These are phyloP conservation scores for Bidens hawaiensis DNA, from an alignment of 140 eudicot species.

Conservation along the genomic window DNA sequence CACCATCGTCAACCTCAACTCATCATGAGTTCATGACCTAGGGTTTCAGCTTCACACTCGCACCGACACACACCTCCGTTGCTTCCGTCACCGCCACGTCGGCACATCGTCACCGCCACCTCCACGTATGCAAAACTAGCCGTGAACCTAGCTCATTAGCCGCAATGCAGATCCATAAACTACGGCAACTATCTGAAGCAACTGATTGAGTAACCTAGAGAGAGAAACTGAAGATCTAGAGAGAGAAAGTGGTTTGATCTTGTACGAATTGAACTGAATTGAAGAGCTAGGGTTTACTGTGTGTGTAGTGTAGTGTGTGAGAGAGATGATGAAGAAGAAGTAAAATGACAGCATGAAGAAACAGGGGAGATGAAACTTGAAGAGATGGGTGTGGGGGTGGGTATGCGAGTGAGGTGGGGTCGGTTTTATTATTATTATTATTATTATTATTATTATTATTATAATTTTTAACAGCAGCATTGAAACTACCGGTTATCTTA, in stretches of 20 bases:
- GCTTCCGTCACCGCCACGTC: conserved; percentile 11
- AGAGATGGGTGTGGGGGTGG: conserved; percentile 2
- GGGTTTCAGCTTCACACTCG: conserved; percentile 48
- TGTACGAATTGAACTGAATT: neutral
- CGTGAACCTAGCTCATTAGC: conserved; percentile 23
- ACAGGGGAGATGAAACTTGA: conserved; percentile 20
- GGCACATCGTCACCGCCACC: conserved; percentile 16
- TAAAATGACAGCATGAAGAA: conserved; percentile 23
- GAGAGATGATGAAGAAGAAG: conserved; percentile 28
- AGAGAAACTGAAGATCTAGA: conserved; percentile 23
- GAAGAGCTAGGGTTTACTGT: conserved; percentile 15
- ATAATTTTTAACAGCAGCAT: too few relatives aligned
- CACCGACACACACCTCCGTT: conserved; percentile 36
- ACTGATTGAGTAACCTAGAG: conserved; percentile 19
- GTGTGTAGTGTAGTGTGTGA: conserved; percentile 27
- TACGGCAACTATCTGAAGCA: conserved; percentile 6
- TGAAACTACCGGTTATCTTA: too few relatives aligned
- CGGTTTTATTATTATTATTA: conserved; percentile 26
- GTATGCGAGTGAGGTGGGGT: conserved; percentile 34
- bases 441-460: too few relatives aligned
- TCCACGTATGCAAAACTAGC: neutral
- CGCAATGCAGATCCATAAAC: conserved; percentile 65
- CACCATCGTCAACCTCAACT: conserved; percentile 39
- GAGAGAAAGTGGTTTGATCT: conserved; percentile 22
- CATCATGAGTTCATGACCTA: conserved; percentile 28